phyloP scores from a whole-genome alignment of 768 basidiomycete genomes.

The Termitomyces sp. region DNA sequence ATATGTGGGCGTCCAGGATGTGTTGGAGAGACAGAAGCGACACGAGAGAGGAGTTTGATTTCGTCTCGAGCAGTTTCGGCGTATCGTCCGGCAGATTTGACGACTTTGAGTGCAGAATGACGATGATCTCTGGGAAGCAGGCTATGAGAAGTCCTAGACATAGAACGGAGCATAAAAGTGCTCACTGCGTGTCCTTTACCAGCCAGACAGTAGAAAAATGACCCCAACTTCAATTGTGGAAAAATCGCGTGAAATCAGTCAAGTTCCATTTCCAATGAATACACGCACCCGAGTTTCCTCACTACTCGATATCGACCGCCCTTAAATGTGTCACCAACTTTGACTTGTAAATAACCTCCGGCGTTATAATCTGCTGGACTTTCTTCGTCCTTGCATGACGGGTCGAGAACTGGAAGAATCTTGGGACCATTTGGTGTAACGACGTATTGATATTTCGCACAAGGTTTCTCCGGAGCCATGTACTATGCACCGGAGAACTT shows the following conservation, averaged over 20 bases:
- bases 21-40: constrained; percentile 60
- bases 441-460: constrained; percentile 73
- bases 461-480: constrained; percentile 66
- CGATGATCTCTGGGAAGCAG: constrained; percentile 44
- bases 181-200: constrained; percentile 71
- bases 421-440: constrained; percentile 60
- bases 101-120: constrained; percentile 91
- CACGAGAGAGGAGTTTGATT: constrained; percentile 83
- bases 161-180: constrained; percentile 1
- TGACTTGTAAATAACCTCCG: constrained; percentile 77
- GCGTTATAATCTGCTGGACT: constrained; percentile 79
- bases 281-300: constrained; percentile 78
- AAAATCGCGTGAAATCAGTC: constrained; percentile 19
- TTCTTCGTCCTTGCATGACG: constrained; percentile 70
- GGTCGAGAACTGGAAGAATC: constrained; percentile 66
- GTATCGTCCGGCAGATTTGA: constrained; percentile 93
- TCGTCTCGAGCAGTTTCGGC: constrained; percentile 96
- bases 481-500: constrained; percentile 17
- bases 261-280: constrained; percentile 11
- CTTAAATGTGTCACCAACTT: constrained; percentile 81
- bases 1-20: constrained; percentile 80
- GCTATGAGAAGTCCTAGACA: neutral
- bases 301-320: constrained; percentile 80
- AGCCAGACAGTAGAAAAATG: constrained; percentile 97
- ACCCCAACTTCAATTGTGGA: constrained; percentile 60